These are phyloP conservation scores for Patellifolia procumbens DNA, from an alignment of 179 eudicot genomes.

Conservation along the genomic window DNA sequence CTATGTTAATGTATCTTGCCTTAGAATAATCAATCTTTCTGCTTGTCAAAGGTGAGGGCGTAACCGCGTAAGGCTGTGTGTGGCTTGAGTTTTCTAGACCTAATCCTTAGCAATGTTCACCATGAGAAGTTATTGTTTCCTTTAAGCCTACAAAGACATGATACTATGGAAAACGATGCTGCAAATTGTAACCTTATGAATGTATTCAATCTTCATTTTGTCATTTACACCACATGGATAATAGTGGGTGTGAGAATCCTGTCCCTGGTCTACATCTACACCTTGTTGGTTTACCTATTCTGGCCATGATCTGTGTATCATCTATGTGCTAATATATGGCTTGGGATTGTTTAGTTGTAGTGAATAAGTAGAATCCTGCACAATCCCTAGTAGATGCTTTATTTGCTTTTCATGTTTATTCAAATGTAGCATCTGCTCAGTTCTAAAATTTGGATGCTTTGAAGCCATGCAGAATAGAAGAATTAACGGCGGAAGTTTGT, in stretches of 20 bases:
- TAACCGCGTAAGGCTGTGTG: not conserved
- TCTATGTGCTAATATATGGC: not conserved
- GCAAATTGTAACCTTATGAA: not conserved
- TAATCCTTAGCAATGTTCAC: not conserved
- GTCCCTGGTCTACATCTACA: not conserved
- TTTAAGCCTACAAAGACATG: not conserved
- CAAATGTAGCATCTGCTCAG: conserved; percentile 22
- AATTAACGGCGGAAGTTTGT: conserved; percentile 53
- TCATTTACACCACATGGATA: not conserved
- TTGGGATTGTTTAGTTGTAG: not conserved
- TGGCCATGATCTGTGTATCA: too few species aligned
- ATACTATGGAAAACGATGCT: not conserved
- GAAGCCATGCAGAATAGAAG: conserved; percentile 67
- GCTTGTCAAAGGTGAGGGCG: not conserved
- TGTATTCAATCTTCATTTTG: not conserved
- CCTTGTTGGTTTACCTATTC: not conserved
- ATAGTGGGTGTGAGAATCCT: not conserved
- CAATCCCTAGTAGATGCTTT: conserved; percentile 17
- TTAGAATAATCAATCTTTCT: not conserved
- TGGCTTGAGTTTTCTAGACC: not conserved
- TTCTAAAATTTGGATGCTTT: conserved; percentile 45
- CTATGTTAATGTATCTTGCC: not conserved
- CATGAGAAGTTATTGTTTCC: too few species aligned
- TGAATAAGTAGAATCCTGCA: not conserved
- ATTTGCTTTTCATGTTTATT: conserved; percentile 23